Evolutionary conservation across 495 filamentous ascomycete species (phyloP).

Genomic region (Aspergillus ostianus): DNA sequence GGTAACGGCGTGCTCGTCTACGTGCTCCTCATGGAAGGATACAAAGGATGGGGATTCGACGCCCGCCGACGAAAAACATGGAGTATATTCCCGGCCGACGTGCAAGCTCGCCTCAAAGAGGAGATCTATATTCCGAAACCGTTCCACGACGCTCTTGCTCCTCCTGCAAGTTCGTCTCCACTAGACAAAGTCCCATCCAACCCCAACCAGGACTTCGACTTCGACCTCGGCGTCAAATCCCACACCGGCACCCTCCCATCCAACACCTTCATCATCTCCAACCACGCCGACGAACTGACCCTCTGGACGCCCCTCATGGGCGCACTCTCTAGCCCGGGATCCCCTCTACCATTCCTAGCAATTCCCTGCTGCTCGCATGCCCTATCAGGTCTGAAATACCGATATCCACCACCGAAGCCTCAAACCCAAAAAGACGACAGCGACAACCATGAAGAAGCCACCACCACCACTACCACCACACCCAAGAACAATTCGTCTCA

Average conservation of each 20-base stretch:
- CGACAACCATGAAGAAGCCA: slow-evolving; percentile 8
- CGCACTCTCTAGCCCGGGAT: slow-evolving; percentile 57
- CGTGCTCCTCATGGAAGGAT: slow-evolving; percentile 80
- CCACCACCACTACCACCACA: slow-evolving; percentile 19
- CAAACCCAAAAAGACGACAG: slow-evolving; percentile 3
- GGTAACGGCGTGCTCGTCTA: slow-evolving; percentile 93
- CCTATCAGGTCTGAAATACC: slow-evolving; percentile 69
- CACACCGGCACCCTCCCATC: slow-evolving; percentile 71
- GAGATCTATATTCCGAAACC: slow-evolving; percentile 70
- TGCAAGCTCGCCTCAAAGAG: slow-evolving; percentile 60
- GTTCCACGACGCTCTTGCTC: slow-evolving; percentile 32
- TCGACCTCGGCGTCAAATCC: slow-evolving; percentile 31
- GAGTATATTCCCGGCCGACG: slow-evolving; percentile 61
- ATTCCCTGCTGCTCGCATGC: slow-evolving; percentile 95
- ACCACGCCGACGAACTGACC: slow-evolving; percentile 94
- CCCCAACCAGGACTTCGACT: not conserved
- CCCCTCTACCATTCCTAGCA: slow-evolving; percentile 68
- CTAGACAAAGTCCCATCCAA: no score
- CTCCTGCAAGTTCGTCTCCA: not conserved
- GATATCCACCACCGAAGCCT: slow-evolving; percentile 57
- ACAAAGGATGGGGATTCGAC: slow-evolving; percentile 86
- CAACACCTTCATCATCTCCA: slow-evolving; percentile 90
- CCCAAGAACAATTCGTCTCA: slow-evolving; percentile 25
- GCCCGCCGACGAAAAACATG: slow-evolving; percentile 81
- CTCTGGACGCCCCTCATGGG: slow-evolving; percentile 93